A percentile compares a stretch with the other conserved stretches of the same genome.
phyloP scores from a whole-genome alignment of 2,329 filamentous ascomycete species.

The Chrysosporium queenslandicum region DNA sequence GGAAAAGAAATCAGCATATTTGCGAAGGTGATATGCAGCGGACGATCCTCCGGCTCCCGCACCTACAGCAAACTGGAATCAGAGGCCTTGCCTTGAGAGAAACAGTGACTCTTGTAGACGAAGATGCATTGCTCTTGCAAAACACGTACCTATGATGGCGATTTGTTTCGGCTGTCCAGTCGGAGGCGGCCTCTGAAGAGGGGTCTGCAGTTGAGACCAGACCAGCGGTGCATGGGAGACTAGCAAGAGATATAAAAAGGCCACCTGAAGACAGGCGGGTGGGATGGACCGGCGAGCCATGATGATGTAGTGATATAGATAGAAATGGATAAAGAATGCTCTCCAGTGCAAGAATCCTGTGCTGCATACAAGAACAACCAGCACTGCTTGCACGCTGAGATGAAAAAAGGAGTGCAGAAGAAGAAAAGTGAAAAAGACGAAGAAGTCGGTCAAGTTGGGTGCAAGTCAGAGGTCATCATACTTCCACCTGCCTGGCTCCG shows the following conservation, averaged over 20 bases:
- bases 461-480: not conserved
- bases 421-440: not conserved
- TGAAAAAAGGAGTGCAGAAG: not conserved
- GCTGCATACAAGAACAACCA: not conserved
- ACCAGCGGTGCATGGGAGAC: constrained; percentile 5
- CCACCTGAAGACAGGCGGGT: not conserved
- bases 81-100: not conserved
- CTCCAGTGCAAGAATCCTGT: not conserved
- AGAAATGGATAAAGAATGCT: constrained; percentile 1
- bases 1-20: constrained; percentile 54
- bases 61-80: constrained; percentile 43
- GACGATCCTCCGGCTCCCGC: constrained; percentile 84
- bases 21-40: constrained; percentile 68
- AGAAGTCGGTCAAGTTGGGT: not conserved
- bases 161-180: constrained; percentile 10
- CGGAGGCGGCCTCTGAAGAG: constrained; percentile 6
- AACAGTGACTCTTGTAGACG: not conserved
- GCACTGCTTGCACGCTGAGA: not conserved
- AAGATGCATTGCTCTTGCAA: not conserved
- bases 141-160: constrained; percentile 15
- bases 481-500: not conserved
- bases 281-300: not conserved
- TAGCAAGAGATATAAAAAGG: constrained; percentile 10
- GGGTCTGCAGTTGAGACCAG: constrained; percentile 11
- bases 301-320: constrained; percentile 3